These are phyloP conservation scores for Mucor racemosus DNA, from an alignment of 371 early-diverging fungal species.

Conservation along the genomic window DNA sequence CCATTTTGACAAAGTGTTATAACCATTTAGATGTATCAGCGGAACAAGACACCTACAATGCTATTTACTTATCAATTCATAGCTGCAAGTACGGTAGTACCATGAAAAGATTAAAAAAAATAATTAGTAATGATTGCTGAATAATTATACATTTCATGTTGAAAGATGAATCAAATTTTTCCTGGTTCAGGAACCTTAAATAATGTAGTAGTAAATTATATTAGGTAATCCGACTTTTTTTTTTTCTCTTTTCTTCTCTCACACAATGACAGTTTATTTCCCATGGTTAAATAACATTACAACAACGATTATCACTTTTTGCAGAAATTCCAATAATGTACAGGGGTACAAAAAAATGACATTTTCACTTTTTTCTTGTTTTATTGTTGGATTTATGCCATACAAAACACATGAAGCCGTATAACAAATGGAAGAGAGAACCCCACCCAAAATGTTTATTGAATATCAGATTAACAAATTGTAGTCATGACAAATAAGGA, in stretches of 20 bases:
- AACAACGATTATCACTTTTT: constrained; percentile 2
- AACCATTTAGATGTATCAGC: too few species aligned
- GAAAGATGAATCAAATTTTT: too few species aligned
- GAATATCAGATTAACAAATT: not conserved
- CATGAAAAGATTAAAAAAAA: too few species aligned
- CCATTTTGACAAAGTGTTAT: too few species aligned
- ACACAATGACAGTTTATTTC: constrained; percentile 1
- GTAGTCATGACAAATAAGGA: constrained; percentile 14
- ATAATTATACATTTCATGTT: too few species aligned
- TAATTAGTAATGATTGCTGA: too few species aligned
- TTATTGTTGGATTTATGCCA: too few species aligned
- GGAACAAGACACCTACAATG: too few species aligned
- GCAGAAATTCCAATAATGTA: not conserved
- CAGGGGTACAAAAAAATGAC: constrained; percentile 8
- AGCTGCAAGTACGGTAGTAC: too few species aligned
- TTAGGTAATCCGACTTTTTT: not conserved
- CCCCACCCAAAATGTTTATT: constrained; percentile 4
- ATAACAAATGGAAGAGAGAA: not conserved
- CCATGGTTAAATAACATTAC: constrained; percentile 6
- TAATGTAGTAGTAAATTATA: not conserved
- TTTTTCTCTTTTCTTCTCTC: not conserved
- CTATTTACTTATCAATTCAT: too few species aligned
- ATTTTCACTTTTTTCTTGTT: not conserved
- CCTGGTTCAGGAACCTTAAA: not conserved
- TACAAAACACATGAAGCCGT: not conserved